Conservation (phyloP, 2,329 filamentous ascomycete species). For the Monosporascus sp. region DNA sequence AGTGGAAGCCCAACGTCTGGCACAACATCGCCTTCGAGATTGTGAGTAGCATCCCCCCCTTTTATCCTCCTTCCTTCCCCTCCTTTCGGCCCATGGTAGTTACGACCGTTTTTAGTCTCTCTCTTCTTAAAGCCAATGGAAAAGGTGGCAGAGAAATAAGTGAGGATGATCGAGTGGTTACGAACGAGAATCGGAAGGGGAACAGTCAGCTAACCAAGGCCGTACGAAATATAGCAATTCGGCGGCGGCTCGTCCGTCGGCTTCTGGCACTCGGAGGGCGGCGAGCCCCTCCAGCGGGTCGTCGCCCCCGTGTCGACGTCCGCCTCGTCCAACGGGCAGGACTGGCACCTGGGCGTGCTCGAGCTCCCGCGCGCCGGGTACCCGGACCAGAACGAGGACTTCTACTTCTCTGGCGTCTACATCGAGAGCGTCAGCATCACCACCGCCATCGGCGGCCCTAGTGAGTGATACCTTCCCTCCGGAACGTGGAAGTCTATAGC, state of each 20-base stretch:
- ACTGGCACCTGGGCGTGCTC: constrained; percentile 70
- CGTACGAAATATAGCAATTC: constrained; percentile 36
- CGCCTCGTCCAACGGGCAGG: constrained; percentile 61
- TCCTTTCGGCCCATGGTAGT: neutral
- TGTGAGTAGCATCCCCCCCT: constrained; percentile 16
- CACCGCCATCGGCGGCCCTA: constrained; percentile 26
- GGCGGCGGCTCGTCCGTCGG: constrained; percentile 49
- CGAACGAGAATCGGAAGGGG: too few relatives aligned
- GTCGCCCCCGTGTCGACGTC: constrained; percentile 56
- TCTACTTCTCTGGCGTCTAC: constrained; percentile 70
- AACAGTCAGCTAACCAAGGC: too few relatives aligned
- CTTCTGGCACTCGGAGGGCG: constrained; percentile 66
- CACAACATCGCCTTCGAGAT: constrained; percentile 74
- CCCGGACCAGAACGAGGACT: constrained; percentile 56
- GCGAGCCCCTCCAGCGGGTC: constrained; percentile 50
- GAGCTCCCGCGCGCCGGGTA: constrained; percentile 57
- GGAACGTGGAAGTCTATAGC: neutral
- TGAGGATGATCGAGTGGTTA: too few relatives aligned
- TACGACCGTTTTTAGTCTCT: neutral
- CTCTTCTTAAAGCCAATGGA: neutral
- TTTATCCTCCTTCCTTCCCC: neutral
- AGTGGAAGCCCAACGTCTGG: constrained; percentile 61
- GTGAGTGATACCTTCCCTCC: constrained; percentile 9
- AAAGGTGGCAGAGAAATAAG: neutral
- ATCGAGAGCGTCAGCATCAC: constrained; percentile 54